Evolutionary conservation across 495 filamentous ascomycete species (phyloP), one percentile per base, ranked within the genome.

Genomic region (Penicillium odoratum): DNA sequence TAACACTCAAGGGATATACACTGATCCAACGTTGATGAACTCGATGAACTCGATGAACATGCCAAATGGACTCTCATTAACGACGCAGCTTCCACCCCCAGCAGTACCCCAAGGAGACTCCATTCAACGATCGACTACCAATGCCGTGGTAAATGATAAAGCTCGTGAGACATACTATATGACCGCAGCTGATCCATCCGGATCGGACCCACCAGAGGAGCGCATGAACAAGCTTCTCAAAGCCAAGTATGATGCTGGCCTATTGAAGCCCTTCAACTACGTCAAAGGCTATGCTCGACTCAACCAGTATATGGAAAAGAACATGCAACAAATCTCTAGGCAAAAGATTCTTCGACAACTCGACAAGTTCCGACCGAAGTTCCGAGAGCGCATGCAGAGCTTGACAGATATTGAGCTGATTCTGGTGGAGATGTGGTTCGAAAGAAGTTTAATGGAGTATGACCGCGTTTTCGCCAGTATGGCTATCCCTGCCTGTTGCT

Each of bases 381-480:
- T 99, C 70, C 86, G 94, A 55, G 95, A 98, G 68, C 89, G 93
- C 69, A 93, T 96, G 76, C 91, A 97, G 61, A 83, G 78, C 33
- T 75, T 98, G 62, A 96, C 89, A 13, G 93, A 97, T 74, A 87
- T 96, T 65, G 89, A 98, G 69, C 82, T 99, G 10, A 88, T 97
- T 7, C 81, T 91, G 47, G 93, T 96, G 50, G 94, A 99, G 69
- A 96, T 97, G 89, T 97, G 94, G 93, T 97, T 99, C 64, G 94
- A 99, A 68, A 83, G 86, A 52, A 92, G 85, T 47, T 75, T 99
- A 57, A 91, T 98, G 85, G 94, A 97, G 67, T 97, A 97, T 63
- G 94, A 99, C 69, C 90, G 94, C 40, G 91, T 99, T 9, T 99
- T 99, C 74, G 95, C 94, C 11, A 95, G 91, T 71, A 98, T 99